These are phyloP conservation scores for Leccinum brunneo-olivaceum DNA, from an alignment of 1,284 basidiomycete species.

Conservation along the genomic window DNA sequence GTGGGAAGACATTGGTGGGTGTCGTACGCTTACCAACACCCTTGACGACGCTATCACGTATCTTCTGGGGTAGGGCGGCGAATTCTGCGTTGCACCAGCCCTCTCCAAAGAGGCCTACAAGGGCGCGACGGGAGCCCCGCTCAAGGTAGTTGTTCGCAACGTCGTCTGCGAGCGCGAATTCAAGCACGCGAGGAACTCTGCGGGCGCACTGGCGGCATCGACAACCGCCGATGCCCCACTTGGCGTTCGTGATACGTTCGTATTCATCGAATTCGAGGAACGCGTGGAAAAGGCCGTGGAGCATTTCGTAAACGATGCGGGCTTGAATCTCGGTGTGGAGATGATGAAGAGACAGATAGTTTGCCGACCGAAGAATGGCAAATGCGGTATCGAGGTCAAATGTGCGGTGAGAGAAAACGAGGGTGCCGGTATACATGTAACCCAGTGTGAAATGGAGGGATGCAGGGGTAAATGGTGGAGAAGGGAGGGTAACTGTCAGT, in stretches of 20 bases:
- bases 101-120: constrained; percentile 78
- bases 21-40: constrained; percentile 65
- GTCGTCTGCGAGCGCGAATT: constrained; percentile 71
- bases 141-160: constrained; percentile 69
- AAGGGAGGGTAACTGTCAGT: constrained; percentile 67
- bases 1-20: constrained; percentile 55
- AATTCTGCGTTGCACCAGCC: constrained; percentile 83
- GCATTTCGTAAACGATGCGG: constrained; percentile 78
- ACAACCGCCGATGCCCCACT: constrained; percentile 75
- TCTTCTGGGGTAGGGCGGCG: constrained; percentile 57
- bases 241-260: constrained; percentile 60
- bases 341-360: constrained; percentile 74
- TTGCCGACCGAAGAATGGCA: constrained; percentile 78
- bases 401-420: constrained; percentile 86
- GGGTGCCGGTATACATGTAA: constrained; percentile 89
- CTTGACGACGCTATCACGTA: constrained; percentile 62
- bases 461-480: constrained; percentile 92
- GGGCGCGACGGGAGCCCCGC: constrained; percentile 61
- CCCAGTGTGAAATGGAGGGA: constrained; percentile 93
- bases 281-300: constrained; percentile 81
- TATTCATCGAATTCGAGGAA: constrained; percentile 73
- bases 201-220: constrained; percentile 75
- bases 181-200: constrained; percentile 73
- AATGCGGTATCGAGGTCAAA: constrained; percentile 92
- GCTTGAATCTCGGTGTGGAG: constrained; percentile 78